Evolutionary conservation across 2,329 filamentous ascomycete species (phyloP), one percentile per base, ranked within the genome.

Genomic region (Thermothelomyces thermophilus): DNA sequence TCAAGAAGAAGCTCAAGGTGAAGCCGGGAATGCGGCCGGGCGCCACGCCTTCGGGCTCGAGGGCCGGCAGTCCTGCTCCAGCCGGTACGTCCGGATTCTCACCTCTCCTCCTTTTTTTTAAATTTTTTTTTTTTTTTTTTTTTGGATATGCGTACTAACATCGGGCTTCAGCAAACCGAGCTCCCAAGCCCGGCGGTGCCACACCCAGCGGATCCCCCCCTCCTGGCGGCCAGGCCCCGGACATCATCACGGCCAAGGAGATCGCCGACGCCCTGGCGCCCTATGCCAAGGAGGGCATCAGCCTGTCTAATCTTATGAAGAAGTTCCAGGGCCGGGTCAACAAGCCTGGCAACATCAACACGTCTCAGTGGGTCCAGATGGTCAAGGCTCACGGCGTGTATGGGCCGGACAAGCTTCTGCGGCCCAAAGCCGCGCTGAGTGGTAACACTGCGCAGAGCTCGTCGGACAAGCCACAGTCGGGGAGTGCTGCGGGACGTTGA

Each of bases 51-150:
- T 69, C 70, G 7, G 79, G 73, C 14, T 86, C 82, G 8, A 73
- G 83, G 53, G 76, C 79, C 45, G 75, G 76, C 26, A 87, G 83
- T 60, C 84, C 80, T 60, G 71, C 77, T 48, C 56, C 66, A 39
- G 60, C 67, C 54, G 65, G 71, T 72, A 66, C 65, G 66, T 61
- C 28, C 5, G 28, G 9, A 16, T n/a, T 5, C 33, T 19, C 7
- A 16, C 2, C 16, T 20, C 2, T 37, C 5, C 7, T 37, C 19
- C 5, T 11, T 22, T 6, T 1, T 19, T 9, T 19, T 19, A 19
- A 8, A n/a, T n/a, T n/a, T n/a, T n/a, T n/a, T n/a, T n/a, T n/a
- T n/a, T n/a, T n/a, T n/a, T n/a, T n/a, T n/a, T n/a, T n/a, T n/a
- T n/a, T n/a, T n/a, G n/a, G n/a, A n/a, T 16, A 4, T 33, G 8